Evolutionary conservation across 768 basidiomycete genomes (phyloP).

Genomic region (Phlegmacium glaucopus): DNA sequence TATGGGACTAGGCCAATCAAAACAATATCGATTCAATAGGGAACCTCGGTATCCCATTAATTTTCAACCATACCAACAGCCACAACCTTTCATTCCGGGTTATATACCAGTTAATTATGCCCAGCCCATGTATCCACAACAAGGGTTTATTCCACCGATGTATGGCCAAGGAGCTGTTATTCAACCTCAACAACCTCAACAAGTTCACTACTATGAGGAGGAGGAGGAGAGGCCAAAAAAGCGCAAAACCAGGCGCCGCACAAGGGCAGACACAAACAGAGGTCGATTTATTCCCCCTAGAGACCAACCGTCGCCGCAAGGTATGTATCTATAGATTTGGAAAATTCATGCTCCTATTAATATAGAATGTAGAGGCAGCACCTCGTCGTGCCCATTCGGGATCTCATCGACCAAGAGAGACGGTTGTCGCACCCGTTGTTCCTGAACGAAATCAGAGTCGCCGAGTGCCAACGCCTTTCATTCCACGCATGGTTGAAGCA

Average conservation of each 20-base stretch:
- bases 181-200: constrained; percentile 23
- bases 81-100: constrained; percentile 11
- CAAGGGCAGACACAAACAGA: constrained; percentile 14
- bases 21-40: constrained; percentile 9
- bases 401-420: constrained; percentile 6
- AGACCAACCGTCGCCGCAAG: constrained; percentile 12
- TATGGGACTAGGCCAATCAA: constrained; percentile 16
- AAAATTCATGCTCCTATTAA: neutral
- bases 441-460: constrained; percentile 4
- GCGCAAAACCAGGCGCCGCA: constrained; percentile 11
- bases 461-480: constrained; percentile 28
- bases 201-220: no score
- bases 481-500: constrained; percentile 11
- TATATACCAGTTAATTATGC: constrained; percentile 8
- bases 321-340: constrained; percentile 1
- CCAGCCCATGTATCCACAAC: constrained; percentile 6
- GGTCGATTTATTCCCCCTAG: constrained; percentile 15
- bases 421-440: constrained; percentile 2
- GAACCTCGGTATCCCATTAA: constrained; percentile 13
- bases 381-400: constrained; percentile 13
- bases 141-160: constrained; percentile 21
- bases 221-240: constrained; percentile 8
- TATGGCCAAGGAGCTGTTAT: constrained; percentile 16
- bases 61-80: constrained; percentile 14
- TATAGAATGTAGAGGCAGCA: neutral